phyloP scores from a whole-genome alignment of 768 basidiomycete genomes.

The Hypholoma sublateritium region DNA sequence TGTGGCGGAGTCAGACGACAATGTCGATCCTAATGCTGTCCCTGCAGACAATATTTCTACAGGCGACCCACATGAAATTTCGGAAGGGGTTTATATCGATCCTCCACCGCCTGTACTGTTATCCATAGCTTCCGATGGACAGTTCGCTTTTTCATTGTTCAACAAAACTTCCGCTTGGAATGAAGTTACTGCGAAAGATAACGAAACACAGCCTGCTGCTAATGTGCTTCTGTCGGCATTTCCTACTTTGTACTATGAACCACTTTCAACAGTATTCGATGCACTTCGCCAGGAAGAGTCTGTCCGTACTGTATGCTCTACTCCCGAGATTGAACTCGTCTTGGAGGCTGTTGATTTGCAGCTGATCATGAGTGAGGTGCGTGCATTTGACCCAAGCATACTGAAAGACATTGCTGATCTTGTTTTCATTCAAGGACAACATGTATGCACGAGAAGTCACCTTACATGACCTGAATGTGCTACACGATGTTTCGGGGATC shows the following conservation, averaged over 20 bases:
- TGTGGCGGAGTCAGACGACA: background rate
- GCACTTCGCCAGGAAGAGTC: constrained; percentile 65
- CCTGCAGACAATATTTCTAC: constrained; percentile 10
- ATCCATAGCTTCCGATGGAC: constrained; percentile 37
- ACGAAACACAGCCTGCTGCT: constrained; percentile 10
- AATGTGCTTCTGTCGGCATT: constrained; percentile 58
- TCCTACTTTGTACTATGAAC: constrained; percentile 78
- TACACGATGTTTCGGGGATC: constrained; percentile 66
- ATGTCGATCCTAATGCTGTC: background rate
- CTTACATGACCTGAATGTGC: constrained; percentile 68
- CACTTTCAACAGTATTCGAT: constrained; percentile 67
- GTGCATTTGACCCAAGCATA: constrained; percentile 3
- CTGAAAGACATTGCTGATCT: too few relatives aligned
- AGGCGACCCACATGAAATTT: constrained; percentile 57
- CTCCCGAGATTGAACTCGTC: constrained; percentile 61
- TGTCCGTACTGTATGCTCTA: constrained; percentile 43
- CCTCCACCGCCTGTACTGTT: constrained; percentile 71
- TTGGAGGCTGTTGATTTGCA: constrained; percentile 73
- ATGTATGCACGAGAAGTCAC: constrained; percentile 66
- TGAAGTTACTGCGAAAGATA: constrained; percentile 20
- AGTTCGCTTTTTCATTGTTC: constrained; percentile 50
- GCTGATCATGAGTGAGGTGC: constrained; percentile 65
- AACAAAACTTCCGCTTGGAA: constrained; percentile 44
- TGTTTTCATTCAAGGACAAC: constrained; percentile 54
- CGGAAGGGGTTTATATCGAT: constrained; percentile 71